Evolutionary conservation across 768 basidiomycete genomes (phyloP), one percentile per base, ranked within the genome.

Genomic region (Amanita phalloides): DNA sequence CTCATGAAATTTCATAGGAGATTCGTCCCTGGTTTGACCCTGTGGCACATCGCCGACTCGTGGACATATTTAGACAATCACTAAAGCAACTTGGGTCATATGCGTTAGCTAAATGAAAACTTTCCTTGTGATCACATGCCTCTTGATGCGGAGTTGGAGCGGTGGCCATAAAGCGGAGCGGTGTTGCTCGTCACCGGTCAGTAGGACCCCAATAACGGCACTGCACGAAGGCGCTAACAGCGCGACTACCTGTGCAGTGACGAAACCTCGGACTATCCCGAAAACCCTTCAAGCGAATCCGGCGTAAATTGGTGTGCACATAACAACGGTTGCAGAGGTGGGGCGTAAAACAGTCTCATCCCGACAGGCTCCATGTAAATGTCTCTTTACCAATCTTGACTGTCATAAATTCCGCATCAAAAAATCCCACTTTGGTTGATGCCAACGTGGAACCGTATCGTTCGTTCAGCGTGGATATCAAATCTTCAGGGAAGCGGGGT

Each of bases 351-450:
- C 52, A 10, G 17, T 39, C 30, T 62, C 45, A 54, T 43, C 65
- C 67, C 47, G 54, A 61, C 46, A 73, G 54, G 21, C 61, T 61
- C 78, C 76, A 89, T 46, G 66, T 66, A 56, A 59, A 66, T 4
- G 78, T 65, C 6, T 86, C 80, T 62, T 82, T 86, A 9, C 87
- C 89, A 36, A 90, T 86, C 62, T 76, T 85, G 42, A 82, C 68
- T 37, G 71, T 69, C n/a, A 91, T 61, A 45, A 71, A 68, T 41
- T 73, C 72, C 1, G 75, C 77, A 41, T 76, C 69, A 57, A 85
- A 80, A 1, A 66, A 62, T 1, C 78, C 79, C 2, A 74, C 71
- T 48, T 62, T 66, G 3, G 67, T 62, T 11, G 71, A 69, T 28
- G 70, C 70, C 39, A 82, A 67, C 49, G 56, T 58, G 33, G 60